phyloP scores from a whole-genome alignment of 345 rosid species.

The Cardamine resedifolia region DNA sequence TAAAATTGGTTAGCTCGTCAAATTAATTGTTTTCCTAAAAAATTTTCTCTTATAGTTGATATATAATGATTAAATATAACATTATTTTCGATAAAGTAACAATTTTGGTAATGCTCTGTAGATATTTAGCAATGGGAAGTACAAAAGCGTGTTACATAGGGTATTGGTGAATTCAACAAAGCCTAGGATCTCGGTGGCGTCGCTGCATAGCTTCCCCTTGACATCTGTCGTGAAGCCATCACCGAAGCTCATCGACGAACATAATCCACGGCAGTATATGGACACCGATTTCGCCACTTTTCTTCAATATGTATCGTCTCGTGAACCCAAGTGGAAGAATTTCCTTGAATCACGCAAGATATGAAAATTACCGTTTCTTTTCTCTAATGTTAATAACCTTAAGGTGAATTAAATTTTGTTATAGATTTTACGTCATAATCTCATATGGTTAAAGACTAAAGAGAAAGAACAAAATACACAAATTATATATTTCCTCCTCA shows the following conservation, averaged over 20 bases:
- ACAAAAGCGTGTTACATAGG: conserved; percentile 82
- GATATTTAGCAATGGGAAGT: conserved; percentile 92
- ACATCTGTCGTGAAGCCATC: conserved; percentile 48
- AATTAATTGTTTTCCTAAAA: background rate
- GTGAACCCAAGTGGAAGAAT: conserved; percentile 73
- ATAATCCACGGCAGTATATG: conserved; percentile 55
- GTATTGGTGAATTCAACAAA: conserved; percentile 58
- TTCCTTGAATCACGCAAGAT: conserved; percentile 76
- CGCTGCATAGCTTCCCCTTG: conserved; percentile 64
- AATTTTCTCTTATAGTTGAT: background rate
- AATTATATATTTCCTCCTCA: background rate
- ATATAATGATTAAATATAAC: background rate
- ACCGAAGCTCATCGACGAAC: conserved; percentile 46
- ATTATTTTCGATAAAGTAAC: background rate
- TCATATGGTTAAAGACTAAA: background rate
- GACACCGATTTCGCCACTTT: conserved; percentile 70
- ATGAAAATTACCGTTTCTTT: background rate
- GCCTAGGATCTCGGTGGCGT: conserved; percentile 74
- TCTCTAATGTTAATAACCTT: background rate
- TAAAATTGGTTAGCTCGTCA: background rate
- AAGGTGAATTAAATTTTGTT: background rate
- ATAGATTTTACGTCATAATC: conserved; percentile 1
- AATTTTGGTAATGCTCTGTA: background rate
- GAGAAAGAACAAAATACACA: background rate
- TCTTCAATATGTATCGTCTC: conserved; percentile 59